A percentile compares a stretch with the other conserved stretches of the same genome.
phyloP scores from a whole-genome alignment of 495 filamentous ascomycete genomes.

The Penicillium bovifimosum region DNA sequence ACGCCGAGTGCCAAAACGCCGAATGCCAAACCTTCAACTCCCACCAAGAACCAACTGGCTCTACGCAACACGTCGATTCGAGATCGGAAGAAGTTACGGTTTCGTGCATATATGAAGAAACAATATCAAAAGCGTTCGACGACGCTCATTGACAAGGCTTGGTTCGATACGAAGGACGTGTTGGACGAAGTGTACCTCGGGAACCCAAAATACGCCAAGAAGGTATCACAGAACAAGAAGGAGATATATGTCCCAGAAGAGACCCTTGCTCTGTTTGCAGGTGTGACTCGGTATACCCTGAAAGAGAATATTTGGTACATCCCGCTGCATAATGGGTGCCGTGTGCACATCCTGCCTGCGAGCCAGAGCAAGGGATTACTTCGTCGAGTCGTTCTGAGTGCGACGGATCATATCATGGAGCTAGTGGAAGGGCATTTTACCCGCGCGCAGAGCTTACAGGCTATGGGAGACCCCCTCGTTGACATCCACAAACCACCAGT shows the following conservation, averaged over 20 bases:
- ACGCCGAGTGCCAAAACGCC: background rate
- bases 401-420: slow-evolving; percentile 28
- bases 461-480: slow-evolving; percentile 25
- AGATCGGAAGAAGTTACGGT: slow-evolving; percentile 29
- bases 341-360: slow-evolving; percentile 30
- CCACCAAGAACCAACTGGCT: background rate
- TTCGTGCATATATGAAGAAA: slow-evolving; percentile 17
- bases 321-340: slow-evolving; percentile 34
- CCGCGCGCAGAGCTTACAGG: slow-evolving; percentile 21
- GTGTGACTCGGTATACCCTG: slow-evolving; percentile 19
- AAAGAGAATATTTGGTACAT: slow-evolving; percentile 40
- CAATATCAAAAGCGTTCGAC: background rate
- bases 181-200: slow-evolving; percentile 20
- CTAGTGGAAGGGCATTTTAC: slow-evolving; percentile 25
- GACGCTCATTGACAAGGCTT: slow-evolving; percentile 8
- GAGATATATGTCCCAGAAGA: slow-evolving; percentile 38
- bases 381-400: slow-evolving; percentile 35
- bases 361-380: slow-evolving; percentile 28
- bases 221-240: slow-evolving; percentile 16
- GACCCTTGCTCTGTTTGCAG: slow-evolving; percentile 32
- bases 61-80: slow-evolving; percentile 12
- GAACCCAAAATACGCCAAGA: slow-evolving; percentile 4
- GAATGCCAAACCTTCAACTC: background rate
- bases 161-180: slow-evolving; percentile 24
- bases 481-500: slow-evolving; percentile 28